A percentile compares a stretch with the other conserved stretches of the same genome.
phyloP scores from a whole-genome alignment of 768 basidiomycete species.

The Tubosaeta brunneosetosa region DNA sequence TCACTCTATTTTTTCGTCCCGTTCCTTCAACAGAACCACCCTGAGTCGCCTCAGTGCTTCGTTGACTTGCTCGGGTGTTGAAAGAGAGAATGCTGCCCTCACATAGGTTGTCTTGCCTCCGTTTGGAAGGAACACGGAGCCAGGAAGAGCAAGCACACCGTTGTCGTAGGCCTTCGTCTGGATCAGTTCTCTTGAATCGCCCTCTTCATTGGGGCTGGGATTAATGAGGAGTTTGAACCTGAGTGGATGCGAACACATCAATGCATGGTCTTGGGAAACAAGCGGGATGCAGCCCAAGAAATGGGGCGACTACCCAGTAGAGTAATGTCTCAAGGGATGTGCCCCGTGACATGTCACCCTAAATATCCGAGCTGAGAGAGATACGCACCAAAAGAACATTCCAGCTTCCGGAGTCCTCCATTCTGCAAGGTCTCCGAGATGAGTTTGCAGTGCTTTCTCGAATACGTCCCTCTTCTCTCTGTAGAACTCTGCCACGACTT shows the following conservation, averaged over 20 bases:
- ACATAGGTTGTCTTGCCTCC: conserved; percentile 69
- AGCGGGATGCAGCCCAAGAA: conserved; percentile 1
- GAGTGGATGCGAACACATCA: conserved; percentile 11
- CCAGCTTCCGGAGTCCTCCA: conserved; percentile 71
- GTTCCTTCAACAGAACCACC: conserved; percentile 32
- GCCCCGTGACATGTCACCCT: conserved; percentile 1
- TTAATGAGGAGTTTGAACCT: conserved; percentile 69
- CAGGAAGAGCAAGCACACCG: conserved; percentile 89
- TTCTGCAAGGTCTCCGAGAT: conserved; percentile 74
- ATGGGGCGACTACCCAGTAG: conserved; percentile 1
- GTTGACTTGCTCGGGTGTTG: conserved; percentile 62
- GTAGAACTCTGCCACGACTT: conserved; percentile 70
- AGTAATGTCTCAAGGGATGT: conserved; percentile 4
- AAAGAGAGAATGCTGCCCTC: conserved; percentile 76
- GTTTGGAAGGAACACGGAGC: conserved; percentile 74
- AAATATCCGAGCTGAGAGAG: conserved; percentile 8
- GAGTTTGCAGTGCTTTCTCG: conserved; percentile 65
- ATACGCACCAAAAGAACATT: conserved; percentile 82
- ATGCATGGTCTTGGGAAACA: conserved; percentile 10
- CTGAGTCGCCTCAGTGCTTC: conserved; percentile 65
- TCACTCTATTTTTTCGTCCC: conserved; percentile 8
- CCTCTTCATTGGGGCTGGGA: conserved; percentile 34
- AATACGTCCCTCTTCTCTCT: conserved; percentile 71
- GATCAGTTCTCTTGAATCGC: conserved; percentile 72
- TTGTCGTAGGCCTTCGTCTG: conserved; percentile 67